Evolutionary conservation across 345 rosid genomes (phyloP), one percentile per base, ranked within the genome.

Genomic region (Limnanthes douglasii): DNA sequence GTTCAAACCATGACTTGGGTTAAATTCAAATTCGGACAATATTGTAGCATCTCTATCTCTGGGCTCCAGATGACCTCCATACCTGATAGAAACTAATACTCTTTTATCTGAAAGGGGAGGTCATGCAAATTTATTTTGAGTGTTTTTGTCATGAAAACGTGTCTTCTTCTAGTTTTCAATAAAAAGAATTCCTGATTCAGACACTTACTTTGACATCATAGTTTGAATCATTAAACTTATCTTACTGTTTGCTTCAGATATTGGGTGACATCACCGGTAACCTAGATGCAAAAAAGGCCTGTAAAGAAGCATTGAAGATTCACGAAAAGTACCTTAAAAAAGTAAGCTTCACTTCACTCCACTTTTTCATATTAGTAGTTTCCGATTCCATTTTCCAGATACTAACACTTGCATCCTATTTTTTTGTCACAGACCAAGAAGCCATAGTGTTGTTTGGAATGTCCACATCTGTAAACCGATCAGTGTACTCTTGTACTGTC

Each of bases 221-320:
- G n/a, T n/a, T n/a, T n/a, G n/a, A n/a, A n/a, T n/a, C n/a, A n/a
- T n/a, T n/a, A n/a, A n/a, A n/a, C n/a, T n/a, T 6, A 36, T 16
- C 52, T 49, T 11, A 46, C 18, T 26, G 15, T 24, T 15, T 18
- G 54, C 21, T 34, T 10, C 66, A 86, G 97, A 83, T 88, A 61
- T 41, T 88, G 64, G 83, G 68, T 2, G 86, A 72, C 53, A 70
- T 63, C 14, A 79, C 78, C 0, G 72, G 78, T 36, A 76, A 68
- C 48, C 38, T 88, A 54, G 97, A 88, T 35, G 95, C 90, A 1
- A 88, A 54, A 54, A 79, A 79, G 41, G 83, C 92, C 13, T 83
- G 95, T 37, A 48, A 59, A 6, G 90, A 68, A 40, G 95, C 90
- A 21, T 46, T 88, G 54, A 83, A 83, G 71, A 66, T 88, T 34